Percentiles rank a stretch among this genome's conserved stretches.
Conservation (phyloP, 2,329 filamentous ascomycete species). For the Alternaria viburni region DNA sequence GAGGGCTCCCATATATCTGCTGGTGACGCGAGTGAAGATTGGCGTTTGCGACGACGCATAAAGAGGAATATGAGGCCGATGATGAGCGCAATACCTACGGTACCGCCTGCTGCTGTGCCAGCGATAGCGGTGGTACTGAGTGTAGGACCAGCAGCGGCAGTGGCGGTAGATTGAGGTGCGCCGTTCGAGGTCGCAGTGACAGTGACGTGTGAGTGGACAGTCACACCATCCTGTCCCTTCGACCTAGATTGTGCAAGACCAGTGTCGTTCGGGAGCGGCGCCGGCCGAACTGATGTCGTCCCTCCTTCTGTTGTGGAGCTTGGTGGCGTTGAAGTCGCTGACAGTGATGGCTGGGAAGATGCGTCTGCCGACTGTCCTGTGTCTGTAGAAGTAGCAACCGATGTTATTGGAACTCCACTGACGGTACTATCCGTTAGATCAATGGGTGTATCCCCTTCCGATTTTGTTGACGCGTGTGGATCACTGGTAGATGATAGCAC, state of each 20-base stretch:
- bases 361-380: not conserved
- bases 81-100: conserved; percentile 10
- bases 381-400: not conserved
- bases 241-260: not conserved
- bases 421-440: not conserved
- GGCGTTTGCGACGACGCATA: conserved; percentile 11
- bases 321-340: not conserved
- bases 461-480: not conserved
- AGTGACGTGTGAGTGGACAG: too few relatives aligned
- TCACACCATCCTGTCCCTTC: not conserved
- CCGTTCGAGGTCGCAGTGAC: not conserved
- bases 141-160: not conserved
- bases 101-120: conserved; percentile 23
- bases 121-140: conserved; percentile 20
- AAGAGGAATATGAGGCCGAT: conserved; percentile 16
- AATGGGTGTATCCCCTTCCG: not conserved
- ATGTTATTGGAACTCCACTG: not conserved
- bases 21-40: not conserved
- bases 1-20: conserved; percentile 1
- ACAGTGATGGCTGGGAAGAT: not conserved
- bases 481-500: not conserved
- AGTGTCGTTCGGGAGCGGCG: not conserved
- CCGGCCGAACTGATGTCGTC: not conserved
- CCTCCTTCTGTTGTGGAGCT: not conserved
- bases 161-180: not conserved